A percentile compares a stretch with the other conserved stretches of the same genome.
Evolutionary conservation across 768 basidiomycete species (phyloP).

Genomic region (Termitomyces heimii): DNA sequence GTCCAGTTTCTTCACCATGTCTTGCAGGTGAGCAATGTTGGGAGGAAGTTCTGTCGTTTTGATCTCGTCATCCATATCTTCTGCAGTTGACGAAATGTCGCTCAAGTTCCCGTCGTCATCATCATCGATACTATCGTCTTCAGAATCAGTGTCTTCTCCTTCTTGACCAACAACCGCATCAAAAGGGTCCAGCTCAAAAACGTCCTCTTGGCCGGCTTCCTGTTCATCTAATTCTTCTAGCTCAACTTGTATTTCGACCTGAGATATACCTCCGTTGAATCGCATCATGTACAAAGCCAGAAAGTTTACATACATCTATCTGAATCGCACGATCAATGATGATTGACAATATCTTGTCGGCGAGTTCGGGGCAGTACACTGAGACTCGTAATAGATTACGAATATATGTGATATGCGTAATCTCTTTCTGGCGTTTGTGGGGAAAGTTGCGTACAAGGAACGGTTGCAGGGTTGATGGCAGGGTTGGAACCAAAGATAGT

Average conservation of each 20-base stretch:
- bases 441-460: constrained; percentile 84
- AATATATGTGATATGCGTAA: constrained; percentile 82
- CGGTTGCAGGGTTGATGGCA: constrained; percentile 82
- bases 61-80: constrained; percentile 37
- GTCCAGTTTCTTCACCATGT: constrained; percentile 92
- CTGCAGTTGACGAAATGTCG: constrained; percentile 72
- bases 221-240: constrained; percentile 84
- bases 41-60: constrained; percentile 37
- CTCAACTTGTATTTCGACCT: constrained; percentile 98
- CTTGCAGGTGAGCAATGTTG: constrained; percentile 65
- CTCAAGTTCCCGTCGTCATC: constrained; percentile 44
- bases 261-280: not conserved
- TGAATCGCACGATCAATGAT: constrained; percentile 93
- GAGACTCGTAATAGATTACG: constrained; percentile 81
- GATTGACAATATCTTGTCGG: constrained; percentile 76
- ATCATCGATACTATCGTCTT: constrained; percentile 45
- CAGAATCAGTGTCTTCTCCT: constrained; percentile 50
- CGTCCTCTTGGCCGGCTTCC: constrained; percentile 43
- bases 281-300: not conserved
- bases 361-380: constrained; percentile 83
- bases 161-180: constrained; percentile 81
- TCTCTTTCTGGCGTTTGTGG: constrained; percentile 82
- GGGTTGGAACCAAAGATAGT: constrained; percentile 86
- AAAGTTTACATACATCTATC: constrained; percentile 68
- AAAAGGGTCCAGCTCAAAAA: constrained; percentile 82